Base-by-base conservation (phyloP, 495 filamentous ascomycete species). In the Penicillium goetzii region DNA sequence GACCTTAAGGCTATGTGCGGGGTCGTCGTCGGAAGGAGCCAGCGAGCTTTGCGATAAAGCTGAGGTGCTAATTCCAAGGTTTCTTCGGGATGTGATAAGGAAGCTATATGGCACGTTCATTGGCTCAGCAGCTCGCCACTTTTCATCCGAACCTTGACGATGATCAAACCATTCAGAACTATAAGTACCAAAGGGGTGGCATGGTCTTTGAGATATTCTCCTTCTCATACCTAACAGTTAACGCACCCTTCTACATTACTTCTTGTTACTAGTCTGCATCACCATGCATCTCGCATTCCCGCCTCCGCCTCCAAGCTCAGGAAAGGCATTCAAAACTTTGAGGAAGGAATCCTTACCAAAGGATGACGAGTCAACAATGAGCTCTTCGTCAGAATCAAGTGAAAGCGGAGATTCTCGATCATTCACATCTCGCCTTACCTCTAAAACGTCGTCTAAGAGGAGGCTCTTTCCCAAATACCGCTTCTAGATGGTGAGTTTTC, bases 221-320 rank as follows among this genome's bases (percentile, higher is more conserved):
- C 12, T n/a, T 15, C 14, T 11, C 28, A 5, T 43, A 43, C 19
- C 9, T 21, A 11, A 11, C 2, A 9, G 4, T 45, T 4, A 23
- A 12, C n/a, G 5, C 36, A 19, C 7, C 12, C 19, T 3, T 43
- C 3, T 12, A 21, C 14, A 52, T 19, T 15, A 8, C 23, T n/a
- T 7, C 10, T 11, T 3, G 4, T 30, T 1, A 17, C 12, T 8
- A 8, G 8, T 52, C 4, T 52, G 28, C 6, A 3, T 7, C 26
- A 52, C 1, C 7, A 52, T 52, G 49, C 49, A 52, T 52, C 25
- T 32, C 9, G 49, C 49, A 5, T 52, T 52, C 21, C 49, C 49
- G 3, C 49, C 49, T 52, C 30, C 49, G 10, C 49, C 25, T 52
- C 49, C 49, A 28, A 52, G 30, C 26, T 30, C 49, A n/a, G 49